A percentile compares a stretch with the other conserved stretches of the same genome.
Evolutionary conservation across 1,284 basidiomycete genomes (phyloP).

Genomic region (Schizophyllum amplum): DNA sequence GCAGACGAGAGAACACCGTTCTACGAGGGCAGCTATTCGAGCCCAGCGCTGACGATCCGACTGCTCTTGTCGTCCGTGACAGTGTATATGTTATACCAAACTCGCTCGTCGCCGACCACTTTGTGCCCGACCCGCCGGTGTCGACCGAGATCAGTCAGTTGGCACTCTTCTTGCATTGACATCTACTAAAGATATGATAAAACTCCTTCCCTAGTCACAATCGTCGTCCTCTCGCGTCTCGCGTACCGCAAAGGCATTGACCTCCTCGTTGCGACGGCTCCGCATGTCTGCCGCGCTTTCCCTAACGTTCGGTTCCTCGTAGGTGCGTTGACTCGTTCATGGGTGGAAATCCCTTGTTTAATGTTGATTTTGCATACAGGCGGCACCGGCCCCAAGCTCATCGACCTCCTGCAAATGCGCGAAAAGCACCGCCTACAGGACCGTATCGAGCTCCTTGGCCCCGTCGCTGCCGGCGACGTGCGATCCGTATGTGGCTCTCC

Average conservation of each 20-base stretch:
- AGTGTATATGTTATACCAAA: slow-evolving; percentile 92
- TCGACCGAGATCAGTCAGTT: slow-evolving; percentile 54
- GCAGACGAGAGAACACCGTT: slow-evolving; percentile 89
- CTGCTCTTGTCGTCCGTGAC: slow-evolving; percentile 40
- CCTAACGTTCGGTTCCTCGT: slow-evolving; percentile 85
- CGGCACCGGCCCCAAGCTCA: slow-evolving; percentile 92
- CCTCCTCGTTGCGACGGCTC: slow-evolving; percentile 87
- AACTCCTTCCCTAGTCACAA: slow-evolving; percentile 73
- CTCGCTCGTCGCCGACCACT: slow-evolving; percentile 84
- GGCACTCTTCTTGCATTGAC: too few species aligned
- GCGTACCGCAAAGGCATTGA: slow-evolving; percentile 98
- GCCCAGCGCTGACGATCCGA: slow-evolving; percentile 31
- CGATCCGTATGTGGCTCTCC: slow-evolving; percentile 57
- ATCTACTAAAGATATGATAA: too few species aligned
- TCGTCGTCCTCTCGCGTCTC: slow-evolving; percentile 91
- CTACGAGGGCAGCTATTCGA: slow-evolving; percentile 74
- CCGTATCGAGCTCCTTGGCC: slow-evolving; percentile 82
- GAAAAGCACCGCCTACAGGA: slow-evolving; percentile 89
- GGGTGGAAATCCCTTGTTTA: too few species aligned
- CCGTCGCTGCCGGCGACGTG: slow-evolving; percentile 77
- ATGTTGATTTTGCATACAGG: too few species aligned
- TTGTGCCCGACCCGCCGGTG: slow-evolving; percentile 53
- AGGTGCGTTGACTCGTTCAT: too few species aligned
- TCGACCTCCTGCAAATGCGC: slow-evolving; percentile 93
- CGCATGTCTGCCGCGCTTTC: slow-evolving; percentile 79